Percentiles rank a stretch among this genome's conserved stretches.
phyloP scores from a whole-genome alignment of 1,284 basidiomycete species.

The Salmacisia buchloeana region DNA sequence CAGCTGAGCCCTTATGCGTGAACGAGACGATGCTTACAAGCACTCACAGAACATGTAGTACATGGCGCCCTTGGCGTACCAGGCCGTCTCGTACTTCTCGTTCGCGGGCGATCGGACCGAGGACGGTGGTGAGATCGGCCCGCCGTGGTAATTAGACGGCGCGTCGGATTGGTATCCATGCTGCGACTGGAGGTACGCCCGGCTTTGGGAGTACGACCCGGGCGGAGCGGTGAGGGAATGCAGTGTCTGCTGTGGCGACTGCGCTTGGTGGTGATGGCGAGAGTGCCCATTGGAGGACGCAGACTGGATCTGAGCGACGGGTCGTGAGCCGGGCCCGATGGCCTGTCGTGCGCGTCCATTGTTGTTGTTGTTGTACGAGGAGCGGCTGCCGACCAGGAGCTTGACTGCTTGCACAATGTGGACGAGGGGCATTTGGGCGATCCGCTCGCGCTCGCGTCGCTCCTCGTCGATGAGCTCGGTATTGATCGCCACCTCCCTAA shows the following conservation, averaged over 20 bases:
- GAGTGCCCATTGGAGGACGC: background rate
- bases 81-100: background rate
- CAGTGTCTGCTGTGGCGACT: too few species aligned
- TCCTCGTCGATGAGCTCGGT: slow-evolving; percentile 46
- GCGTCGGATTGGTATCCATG: background rate
- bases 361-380: background rate
- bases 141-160: background rate
- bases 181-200: background rate
- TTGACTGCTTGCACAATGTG: slow-evolving; percentile 35
- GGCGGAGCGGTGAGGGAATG: background rate
- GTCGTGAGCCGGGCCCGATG: background rate
- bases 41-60: slow-evolving; percentile 5
- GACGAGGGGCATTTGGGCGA: slow-evolving; percentile 25
- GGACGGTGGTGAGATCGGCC: background rate
- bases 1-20: background rate
- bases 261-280: too few species aligned
- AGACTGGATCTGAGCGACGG: background rate
- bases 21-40: background rate
- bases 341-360: background rate
- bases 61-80: slow-evolving; percentile 4
- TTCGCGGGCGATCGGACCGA: background rate
- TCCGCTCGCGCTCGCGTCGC: slow-evolving; percentile 33
- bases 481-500: slow-evolving; percentile 44
- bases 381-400: slow-evolving; percentile 25
- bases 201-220: background rate